These are phyloP conservation scores for Trypanosoma grayi DNA, from an alignment of 208 protist species.

Conservation along the genomic window DNA sequence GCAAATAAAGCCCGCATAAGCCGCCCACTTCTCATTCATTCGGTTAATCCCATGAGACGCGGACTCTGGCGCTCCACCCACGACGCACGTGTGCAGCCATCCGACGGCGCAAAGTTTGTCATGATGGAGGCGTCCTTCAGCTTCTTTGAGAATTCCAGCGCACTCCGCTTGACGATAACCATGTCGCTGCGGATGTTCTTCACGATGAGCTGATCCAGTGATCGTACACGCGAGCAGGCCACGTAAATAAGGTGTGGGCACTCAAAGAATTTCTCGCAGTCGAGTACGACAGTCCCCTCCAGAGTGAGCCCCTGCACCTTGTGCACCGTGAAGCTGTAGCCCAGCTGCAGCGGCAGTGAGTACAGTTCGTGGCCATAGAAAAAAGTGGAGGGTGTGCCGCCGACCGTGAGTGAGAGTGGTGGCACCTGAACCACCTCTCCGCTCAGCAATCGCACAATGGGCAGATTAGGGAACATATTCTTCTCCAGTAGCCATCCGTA, in stretches of 20 bases:
- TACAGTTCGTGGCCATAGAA: slow-evolving; percentile 85
- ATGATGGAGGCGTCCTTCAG: slow-evolving; percentile 21
- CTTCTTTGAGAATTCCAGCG: slow-evolving; percentile 62
- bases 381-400: slow-evolving; percentile 67
- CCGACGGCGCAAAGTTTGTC: slow-evolving; percentile 12
- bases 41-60: slow-evolving; percentile 13
- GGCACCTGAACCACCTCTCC: slow-evolving; percentile 82
- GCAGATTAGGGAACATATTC: slow-evolving; percentile 57
- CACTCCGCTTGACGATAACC: slow-evolving; percentile 72
- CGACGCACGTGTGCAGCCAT: slow-evolving; percentile 5
- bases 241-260: slow-evolving; percentile 91
- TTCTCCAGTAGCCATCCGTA: slow-evolving; percentile 31
- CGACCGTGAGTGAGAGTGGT: slow-evolving; percentile 49
- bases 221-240: slow-evolving; percentile 78
- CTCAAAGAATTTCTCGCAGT: slow-evolving; percentile 85
- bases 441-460: slow-evolving; percentile 75
- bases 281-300: slow-evolving; percentile 77
- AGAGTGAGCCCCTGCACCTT: slow-evolving; percentile 91
- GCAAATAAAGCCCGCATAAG: too few relatives aligned
- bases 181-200: slow-evolving; percentile 67
- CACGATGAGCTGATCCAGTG: slow-evolving; percentile 82
- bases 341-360: slow-evolving; percentile 79
- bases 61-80: slow-evolving; percentile 11
- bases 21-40: too few relatives aligned
- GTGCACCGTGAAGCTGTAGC: slow-evolving; percentile 91